Conservation (phyloP, 345 rosid genomes). For the Rhizophora mangle region DNA sequence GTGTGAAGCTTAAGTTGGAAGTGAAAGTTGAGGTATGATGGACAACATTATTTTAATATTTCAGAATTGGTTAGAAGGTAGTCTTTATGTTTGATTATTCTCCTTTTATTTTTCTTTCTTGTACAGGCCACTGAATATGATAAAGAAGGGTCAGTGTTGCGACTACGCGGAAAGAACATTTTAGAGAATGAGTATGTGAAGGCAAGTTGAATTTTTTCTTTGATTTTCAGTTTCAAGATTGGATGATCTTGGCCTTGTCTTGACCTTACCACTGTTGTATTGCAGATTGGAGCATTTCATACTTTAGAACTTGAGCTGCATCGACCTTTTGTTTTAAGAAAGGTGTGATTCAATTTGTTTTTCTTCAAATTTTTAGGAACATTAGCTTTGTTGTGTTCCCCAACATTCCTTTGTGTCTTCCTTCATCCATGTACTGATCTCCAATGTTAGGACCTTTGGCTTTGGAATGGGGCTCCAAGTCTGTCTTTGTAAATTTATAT, state of each 20-base stretch:
- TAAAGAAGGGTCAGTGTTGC: constrained; percentile 68
- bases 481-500: no score
- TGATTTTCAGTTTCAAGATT: neutral
- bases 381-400: neutral
- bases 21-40: constrained; percentile 73
- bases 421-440: no score
- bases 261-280: constrained; percentile 11
- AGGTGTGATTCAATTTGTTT: constrained; percentile 41
- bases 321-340: constrained; percentile 82
- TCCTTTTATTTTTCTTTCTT: neutral
- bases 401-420: no score
- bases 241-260: neutral
- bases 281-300: constrained; percentile 90
- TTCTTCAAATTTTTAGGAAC: neutral
- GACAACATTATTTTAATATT: neutral
- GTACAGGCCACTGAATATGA: constrained; percentile 75
- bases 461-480: no score
- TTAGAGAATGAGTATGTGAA: constrained; percentile 85
- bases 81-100: neutral
- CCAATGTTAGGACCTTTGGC: no score
- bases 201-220: constrained; percentile 35
- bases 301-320: constrained; percentile 80
- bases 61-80: neutral
- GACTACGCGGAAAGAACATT: constrained; percentile 84
- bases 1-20: constrained; percentile 76